These are phyloP conservation scores for Lophiotrema nucula DNA, from an alignment of 495 filamentous ascomycete species.

Conservation along the genomic window DNA sequence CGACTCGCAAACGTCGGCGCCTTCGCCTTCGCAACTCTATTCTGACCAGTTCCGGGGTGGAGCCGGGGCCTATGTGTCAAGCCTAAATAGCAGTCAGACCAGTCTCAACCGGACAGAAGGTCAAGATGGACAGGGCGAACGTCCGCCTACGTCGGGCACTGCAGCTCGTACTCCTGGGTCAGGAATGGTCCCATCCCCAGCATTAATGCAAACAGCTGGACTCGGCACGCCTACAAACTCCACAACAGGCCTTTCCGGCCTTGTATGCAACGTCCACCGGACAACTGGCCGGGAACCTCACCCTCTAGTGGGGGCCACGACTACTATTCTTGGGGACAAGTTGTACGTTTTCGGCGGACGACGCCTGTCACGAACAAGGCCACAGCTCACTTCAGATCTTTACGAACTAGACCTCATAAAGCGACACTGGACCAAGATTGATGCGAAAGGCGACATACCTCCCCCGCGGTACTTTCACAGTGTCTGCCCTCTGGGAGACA, in stretches of 20 bases:
- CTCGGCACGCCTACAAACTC: constrained; percentile 35
- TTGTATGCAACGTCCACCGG: constrained; percentile 90
- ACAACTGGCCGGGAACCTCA: constrained; percentile 91
- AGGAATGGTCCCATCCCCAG: constrained; percentile 27
- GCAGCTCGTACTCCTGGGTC: constrained; percentile 28
- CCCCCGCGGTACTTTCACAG: constrained; percentile 95
- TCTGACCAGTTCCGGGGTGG: constrained; percentile 27
- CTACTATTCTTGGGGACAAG: constrained; percentile 89
- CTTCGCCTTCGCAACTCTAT: constrained; percentile 42
- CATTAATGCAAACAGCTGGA: constrained; percentile 34
- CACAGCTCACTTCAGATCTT: constrained; percentile 81
- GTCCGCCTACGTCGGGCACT: constrained; percentile 50
- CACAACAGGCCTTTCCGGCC: constrained; percentile 65
- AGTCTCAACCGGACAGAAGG: constrained; percentile 52
- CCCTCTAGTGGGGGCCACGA: constrained; percentile 89
- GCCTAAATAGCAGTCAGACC: constrained; percentile 58
- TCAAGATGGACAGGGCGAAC: constrained; percentile 50
- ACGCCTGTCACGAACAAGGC: constrained; percentile 75
- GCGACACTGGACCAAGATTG: constrained; percentile 88
- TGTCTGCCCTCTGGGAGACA: constrained; percentile 87
- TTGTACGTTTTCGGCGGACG: constrained; percentile 95
- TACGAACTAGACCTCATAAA: constrained; percentile 91
- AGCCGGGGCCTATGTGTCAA: constrained; percentile 31
- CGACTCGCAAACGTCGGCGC: constrained; percentile 57
- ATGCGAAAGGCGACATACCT: constrained; percentile 79